A percentile compares a stretch with the other conserved stretches of the same genome.
phyloP scores from a whole-genome alignment of 2,329 filamentous ascomycete genomes.

The Colletotrichum truncatum region DNA sequence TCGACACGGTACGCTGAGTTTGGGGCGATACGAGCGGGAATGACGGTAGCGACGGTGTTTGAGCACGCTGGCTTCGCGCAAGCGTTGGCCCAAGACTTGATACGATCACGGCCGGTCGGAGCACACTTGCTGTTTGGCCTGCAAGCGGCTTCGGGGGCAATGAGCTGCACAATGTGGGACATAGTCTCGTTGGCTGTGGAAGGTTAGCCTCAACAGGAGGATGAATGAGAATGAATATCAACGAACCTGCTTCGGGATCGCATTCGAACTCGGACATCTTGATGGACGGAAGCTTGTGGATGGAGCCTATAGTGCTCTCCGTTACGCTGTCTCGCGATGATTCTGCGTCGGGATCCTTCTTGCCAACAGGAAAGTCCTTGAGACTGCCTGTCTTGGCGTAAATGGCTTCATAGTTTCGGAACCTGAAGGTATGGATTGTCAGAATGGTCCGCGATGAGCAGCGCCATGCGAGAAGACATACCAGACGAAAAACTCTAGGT shows the following conservation, averaged over 20 bases:
- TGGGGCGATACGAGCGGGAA: constrained; percentile 26
- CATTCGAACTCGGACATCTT: constrained; percentile 30
- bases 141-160: constrained; percentile 41
- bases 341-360: constrained; percentile 9
- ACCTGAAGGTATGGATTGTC: constrained; percentile 40
- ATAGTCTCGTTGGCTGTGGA: constrained; percentile 40
- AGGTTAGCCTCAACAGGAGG: not conserved
- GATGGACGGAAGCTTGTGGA: constrained; percentile 28
- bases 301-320: not conserved
- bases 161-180: constrained; percentile 43
- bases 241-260: constrained; percentile 46
- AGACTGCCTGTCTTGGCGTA: constrained; percentile 32
- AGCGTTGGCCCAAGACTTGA: constrained; percentile 34
- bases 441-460: not conserved
- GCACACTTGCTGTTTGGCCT: constrained; percentile 23
- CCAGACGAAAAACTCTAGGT: constrained; percentile 60
- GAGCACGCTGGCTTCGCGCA: constrained; percentile 21
- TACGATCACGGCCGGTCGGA: constrained; percentile 31
- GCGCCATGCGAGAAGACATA: constrained; percentile 36
- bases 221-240: not conserved
- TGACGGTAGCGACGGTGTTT: constrained; percentile 14
- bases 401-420: constrained; percentile 51
- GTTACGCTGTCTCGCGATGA: constrained; percentile 16
- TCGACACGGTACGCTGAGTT: constrained; percentile 37
- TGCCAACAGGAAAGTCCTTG: constrained; percentile 12